phyloP scores from a whole-genome alignment of 2,329 filamentous ascomycete species.

The Fonsecaea nubica region DNA sequence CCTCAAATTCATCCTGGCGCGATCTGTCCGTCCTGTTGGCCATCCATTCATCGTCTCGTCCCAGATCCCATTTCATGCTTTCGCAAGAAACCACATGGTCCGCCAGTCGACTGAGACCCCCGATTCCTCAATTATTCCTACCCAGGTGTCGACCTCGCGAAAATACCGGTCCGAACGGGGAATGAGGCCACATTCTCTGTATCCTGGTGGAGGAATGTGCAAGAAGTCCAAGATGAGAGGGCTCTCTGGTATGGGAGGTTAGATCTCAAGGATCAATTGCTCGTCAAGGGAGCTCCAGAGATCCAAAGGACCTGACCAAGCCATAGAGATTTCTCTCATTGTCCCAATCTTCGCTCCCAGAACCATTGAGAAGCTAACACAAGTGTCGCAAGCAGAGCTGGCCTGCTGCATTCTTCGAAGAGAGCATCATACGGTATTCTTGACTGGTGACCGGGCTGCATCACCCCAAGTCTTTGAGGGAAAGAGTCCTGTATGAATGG shows the following conservation, averaged over 20 bases:
- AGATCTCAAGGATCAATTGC: not conserved
- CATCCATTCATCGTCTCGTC: not conserved
- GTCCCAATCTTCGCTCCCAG: not conserved
- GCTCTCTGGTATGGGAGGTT: too few species aligned
- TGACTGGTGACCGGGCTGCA: not conserved
- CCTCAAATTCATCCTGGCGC: not conserved
- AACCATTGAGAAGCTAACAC: not conserved
- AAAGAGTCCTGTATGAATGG: not conserved
- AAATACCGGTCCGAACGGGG: not conserved
- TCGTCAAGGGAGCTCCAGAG: not conserved
- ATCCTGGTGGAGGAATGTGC: not conserved
- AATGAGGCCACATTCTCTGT: not conserved
- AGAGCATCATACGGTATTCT: not conserved
- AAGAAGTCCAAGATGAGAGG: not conserved
- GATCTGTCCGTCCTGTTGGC: not conserved
- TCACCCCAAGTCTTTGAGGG: not conserved
- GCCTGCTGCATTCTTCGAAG: not conserved
- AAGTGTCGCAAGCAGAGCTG: not conserved
- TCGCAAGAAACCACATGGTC: not conserved
- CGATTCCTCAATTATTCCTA: not conserved
- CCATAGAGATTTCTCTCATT: not conserved
- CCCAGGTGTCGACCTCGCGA: not conserved
- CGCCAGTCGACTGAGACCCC: too few species aligned
- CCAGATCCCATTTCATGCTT: not conserved
- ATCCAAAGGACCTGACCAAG: not conserved